Conservation (phyloP, 2,329 filamentous ascomycete species). For the Hypoxylon sp. region DNA sequence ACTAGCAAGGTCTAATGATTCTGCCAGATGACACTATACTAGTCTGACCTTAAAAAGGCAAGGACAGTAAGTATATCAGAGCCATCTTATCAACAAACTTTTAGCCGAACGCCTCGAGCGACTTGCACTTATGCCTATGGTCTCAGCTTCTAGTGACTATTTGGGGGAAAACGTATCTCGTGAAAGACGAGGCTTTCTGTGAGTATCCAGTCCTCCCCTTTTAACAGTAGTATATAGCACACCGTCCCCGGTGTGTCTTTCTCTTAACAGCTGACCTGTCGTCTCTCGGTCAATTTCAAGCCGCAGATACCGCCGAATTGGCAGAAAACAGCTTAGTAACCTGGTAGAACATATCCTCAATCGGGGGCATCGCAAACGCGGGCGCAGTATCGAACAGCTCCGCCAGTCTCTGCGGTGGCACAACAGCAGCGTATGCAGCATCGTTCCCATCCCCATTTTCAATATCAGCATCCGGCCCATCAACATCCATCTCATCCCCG, state of each 20-base stretch:
- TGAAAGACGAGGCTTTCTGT: background rate
- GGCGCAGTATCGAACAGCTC: conserved; percentile 77
- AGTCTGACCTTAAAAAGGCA: background rate
- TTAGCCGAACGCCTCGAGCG: background rate
- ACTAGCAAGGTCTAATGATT: background rate
- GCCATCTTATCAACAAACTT: background rate
- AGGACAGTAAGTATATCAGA: background rate
- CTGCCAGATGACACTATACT: background rate
- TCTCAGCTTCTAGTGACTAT: background rate
- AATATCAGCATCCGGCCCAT: conserved; percentile 60
- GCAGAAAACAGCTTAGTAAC: conserved; percentile 73
- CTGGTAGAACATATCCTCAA: conserved; percentile 81
- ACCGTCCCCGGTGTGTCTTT: background rate
- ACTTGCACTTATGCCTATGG: background rate
- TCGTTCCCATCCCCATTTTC: conserved; percentile 61
- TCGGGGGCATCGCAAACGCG: conserved; percentile 75
- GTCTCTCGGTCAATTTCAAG: conserved; percentile 22
- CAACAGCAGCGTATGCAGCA: conserved; percentile 67
- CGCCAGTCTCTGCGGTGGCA: conserved; percentile 75
- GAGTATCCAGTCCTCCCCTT: background rate
- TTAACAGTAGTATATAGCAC: background rate
- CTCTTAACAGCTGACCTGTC: background rate
- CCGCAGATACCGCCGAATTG: conserved; percentile 58
- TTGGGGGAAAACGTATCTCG: background rate
- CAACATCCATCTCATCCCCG: conserved; percentile 59